phyloP scores from a whole-genome alignment of 2,329 filamentous ascomycete species.

The Phaeosphaeria sp. region DNA sequence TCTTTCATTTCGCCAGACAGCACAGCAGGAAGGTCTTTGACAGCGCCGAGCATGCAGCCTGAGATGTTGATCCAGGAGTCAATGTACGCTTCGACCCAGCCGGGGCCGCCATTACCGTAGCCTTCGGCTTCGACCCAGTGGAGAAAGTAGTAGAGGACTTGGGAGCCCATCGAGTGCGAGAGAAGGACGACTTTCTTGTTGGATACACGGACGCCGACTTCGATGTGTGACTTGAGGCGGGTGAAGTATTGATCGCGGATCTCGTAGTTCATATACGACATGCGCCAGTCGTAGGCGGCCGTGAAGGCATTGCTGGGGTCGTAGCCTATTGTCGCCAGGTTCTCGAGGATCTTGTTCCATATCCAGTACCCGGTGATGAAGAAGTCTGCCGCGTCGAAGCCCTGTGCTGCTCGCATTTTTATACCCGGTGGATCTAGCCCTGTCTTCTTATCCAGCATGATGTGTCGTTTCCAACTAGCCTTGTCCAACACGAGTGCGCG shows the following conservation, averaged over 20 bases:
- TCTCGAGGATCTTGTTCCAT: conserved; percentile 98
- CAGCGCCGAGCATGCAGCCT: conserved; percentile 94
- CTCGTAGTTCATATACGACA: conserved; percentile 90
- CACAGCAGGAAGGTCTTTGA: conserved; percentile 88
- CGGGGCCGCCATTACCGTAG: conserved; percentile 77
- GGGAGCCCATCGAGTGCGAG: conserved; percentile 97
- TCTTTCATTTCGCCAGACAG: conserved; percentile 98
- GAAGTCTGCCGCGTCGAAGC: conserved; percentile 97
- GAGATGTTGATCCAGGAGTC: conserved; percentile 98
- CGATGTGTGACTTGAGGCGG: conserved; percentile 86
- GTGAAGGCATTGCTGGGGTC: conserved; percentile 80
- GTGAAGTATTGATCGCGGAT: conserved; percentile 93
- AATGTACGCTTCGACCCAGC: conserved; percentile 89
- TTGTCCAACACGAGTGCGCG: conserved; percentile 91
- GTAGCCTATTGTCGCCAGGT: conserved; percentile 93
- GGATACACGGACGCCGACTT: conserved; percentile 76
- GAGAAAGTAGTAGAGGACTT: conserved; percentile 87
- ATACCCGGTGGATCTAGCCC: conserved; percentile 89
- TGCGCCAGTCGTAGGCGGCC: conserved; percentile 85
- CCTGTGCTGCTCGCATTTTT: conserved; percentile 91
- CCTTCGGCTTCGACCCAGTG: conserved; percentile 83
- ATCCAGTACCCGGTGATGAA: conserved; percentile 94
- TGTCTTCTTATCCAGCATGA: conserved; percentile 93
- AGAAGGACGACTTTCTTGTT: conserved; percentile 83
- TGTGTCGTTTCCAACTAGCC: conserved; percentile 90